Conservation (phyloP, 768 basidiomycete genomes). For the Ramaria sp. region DNA sequence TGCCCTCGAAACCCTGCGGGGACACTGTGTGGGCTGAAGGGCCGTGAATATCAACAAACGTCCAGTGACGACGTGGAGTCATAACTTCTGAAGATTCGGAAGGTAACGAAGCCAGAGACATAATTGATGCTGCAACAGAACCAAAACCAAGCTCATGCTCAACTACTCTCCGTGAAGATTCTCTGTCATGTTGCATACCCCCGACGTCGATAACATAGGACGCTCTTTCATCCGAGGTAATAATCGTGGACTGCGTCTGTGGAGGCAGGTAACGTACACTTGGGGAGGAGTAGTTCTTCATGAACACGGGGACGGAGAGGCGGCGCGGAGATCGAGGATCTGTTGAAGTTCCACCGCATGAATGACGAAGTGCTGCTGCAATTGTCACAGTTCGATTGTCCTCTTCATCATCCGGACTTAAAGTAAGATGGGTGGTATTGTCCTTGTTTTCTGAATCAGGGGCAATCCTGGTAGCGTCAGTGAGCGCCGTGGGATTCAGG, state of each 20-base stretch:
- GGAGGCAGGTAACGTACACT: background rate
- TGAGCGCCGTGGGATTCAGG: background rate
- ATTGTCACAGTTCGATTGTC: background rate
- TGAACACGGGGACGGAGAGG: background rate
- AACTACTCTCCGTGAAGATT: background rate
- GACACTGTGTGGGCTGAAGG: background rate
- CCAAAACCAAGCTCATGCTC: background rate
- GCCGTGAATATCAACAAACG: background rate
- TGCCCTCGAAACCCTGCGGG: background rate
- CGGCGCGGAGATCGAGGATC: background rate
- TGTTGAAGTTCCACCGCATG: background rate
- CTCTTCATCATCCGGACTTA: background rate
- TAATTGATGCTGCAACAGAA: background rate
- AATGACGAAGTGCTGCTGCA: background rate
- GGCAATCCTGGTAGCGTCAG: background rate
- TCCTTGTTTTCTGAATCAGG: background rate
- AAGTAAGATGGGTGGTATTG: background rate
- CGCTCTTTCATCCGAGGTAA: background rate
- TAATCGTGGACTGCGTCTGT: background rate
- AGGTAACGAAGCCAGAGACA: background rate
- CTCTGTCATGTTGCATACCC: background rate
- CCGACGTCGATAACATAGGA: background rate
- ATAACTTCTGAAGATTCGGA: background rate
- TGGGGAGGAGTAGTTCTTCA: background rate
- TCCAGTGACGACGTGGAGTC: conserved; percentile 1